Conservation (phyloP, 495 filamentous ascomycete genomes). For the Articulospora tetracladia region DNA sequence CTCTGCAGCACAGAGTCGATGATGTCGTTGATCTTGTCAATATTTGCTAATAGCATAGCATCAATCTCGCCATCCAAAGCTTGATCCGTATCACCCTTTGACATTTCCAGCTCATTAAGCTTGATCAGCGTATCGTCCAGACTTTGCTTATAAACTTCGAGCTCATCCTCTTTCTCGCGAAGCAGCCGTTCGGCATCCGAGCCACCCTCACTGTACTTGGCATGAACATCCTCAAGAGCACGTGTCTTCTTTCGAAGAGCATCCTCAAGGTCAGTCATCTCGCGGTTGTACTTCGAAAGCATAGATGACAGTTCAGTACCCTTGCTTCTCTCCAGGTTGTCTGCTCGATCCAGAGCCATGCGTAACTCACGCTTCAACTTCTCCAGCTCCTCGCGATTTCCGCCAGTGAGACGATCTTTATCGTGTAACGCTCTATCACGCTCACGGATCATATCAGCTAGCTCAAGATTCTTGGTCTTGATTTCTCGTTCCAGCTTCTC, state of each 20-base stretch:
- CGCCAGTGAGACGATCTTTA: constrained; percentile 76
- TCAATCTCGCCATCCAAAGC: constrained; percentile 90
- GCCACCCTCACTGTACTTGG: constrained; percentile 71
- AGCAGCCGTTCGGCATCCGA: constrained; percentile 81
- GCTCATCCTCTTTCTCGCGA: constrained; percentile 92
- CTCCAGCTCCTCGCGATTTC: constrained; percentile 89
- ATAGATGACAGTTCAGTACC: constrained; percentile 90
- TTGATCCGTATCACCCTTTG: constrained; percentile 71
- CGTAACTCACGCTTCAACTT: constrained; percentile 96
- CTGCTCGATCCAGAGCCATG: constrained; percentile 86
- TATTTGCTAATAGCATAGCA: constrained; percentile 74
- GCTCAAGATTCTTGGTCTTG: constrained; percentile 97
- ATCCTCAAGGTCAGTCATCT: constrained; percentile 95
- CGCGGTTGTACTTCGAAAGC: constrained; percentile 92
- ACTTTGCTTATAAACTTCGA: constrained; percentile 93
- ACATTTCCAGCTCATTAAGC: constrained; percentile 72
- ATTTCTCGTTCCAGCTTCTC: constrained; percentile 96
- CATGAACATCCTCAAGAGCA: constrained; percentile 77
- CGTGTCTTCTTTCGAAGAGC: constrained; percentile 84
- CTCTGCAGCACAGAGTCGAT: constrained; percentile 95
- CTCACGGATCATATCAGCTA: constrained; percentile 98
- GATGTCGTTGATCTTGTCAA: constrained; percentile 93
- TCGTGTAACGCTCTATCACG: constrained; percentile 93
- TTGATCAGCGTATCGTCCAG: constrained; percentile 94
- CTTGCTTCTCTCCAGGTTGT: constrained; percentile 89